phyloP scores from a whole-genome alignment of 177 flowering plant genomes.

The Vitis hybrid region DNA sequence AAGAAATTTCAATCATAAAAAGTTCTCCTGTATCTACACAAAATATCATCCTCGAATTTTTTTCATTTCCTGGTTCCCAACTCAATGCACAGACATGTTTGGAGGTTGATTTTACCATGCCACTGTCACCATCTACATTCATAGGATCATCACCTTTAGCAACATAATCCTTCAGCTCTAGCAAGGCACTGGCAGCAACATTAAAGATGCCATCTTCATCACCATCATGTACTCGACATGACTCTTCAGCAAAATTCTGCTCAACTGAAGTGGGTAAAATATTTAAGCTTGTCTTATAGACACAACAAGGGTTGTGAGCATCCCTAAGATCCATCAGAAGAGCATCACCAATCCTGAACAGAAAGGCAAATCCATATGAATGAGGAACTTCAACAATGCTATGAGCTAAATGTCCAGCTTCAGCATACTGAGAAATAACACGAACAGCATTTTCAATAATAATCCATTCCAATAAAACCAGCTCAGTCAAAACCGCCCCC shows the following conservation, averaged over 20 bases:
- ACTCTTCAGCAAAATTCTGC: constrained; percentile 46
- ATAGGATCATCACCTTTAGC: constrained; percentile 70
- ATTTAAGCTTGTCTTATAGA: constrained; percentile 49
- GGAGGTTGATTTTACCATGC: constrained; percentile 24
- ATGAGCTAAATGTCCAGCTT: constrained; percentile 72
- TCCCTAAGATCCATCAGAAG: constrained; percentile 88
- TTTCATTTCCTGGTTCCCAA: constrained; percentile 71
- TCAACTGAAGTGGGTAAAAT: constrained; percentile 46
- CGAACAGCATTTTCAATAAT: constrained; percentile 38
- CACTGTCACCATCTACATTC: constrained; percentile 66
- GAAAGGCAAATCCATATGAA: constrained; percentile 62
- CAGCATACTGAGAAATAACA: constrained; percentile 57
- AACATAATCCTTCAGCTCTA: constrained; percentile 64
- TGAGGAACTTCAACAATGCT: constrained; percentile 81
- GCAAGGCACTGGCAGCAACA: constrained; percentile 91
- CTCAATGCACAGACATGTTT: constrained; percentile 76
- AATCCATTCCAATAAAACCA: constrained; percentile 71
- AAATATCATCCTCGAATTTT: constrained; percentile 58
- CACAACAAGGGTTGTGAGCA: constrained; percentile 61
- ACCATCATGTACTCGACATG: constrained; percentile 55
- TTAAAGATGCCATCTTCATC: constrained; percentile 83
- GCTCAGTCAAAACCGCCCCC: constrained; percentile 58
- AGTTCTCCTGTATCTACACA: constrained; percentile 78
- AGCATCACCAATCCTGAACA: constrained; percentile 83
- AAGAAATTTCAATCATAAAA: constrained; percentile 55